Conservation (phyloP, 129 eudicot species). For the Mikania micrantha region DNA sequence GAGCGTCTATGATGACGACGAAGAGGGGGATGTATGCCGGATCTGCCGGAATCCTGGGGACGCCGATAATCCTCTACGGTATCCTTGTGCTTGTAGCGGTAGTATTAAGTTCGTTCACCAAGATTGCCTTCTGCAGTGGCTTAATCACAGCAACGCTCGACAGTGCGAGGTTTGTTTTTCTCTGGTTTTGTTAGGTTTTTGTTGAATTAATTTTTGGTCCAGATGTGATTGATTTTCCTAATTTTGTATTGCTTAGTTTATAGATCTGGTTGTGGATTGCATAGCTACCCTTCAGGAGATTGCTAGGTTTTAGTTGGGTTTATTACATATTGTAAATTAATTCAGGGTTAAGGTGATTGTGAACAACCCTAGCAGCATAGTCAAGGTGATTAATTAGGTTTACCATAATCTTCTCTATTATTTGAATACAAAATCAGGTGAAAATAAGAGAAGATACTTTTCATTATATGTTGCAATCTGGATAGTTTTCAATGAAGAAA, state of each 20-base stretch:
- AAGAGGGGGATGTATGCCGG: slow-evolving; percentile 91
- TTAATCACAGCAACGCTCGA: slow-evolving; percentile 93
- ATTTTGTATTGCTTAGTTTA: slow-evolving; percentile 8
- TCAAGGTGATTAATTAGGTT: too few relatives aligned
- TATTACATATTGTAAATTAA: not conserved
- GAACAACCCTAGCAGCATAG: not conserved
- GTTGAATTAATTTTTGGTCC: not conserved
- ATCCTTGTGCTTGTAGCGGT: slow-evolving; percentile 97
- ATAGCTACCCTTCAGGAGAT: not conserved
- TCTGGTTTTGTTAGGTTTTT: not conserved
- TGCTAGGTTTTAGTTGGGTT: not conserved
- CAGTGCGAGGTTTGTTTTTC: slow-evolving; percentile 70
- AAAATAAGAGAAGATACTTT: too few relatives aligned
- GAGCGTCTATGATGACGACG: slow-evolving; percentile 46
- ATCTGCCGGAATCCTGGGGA: slow-evolving; percentile 90
- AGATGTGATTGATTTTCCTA: not conserved
- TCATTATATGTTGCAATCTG: too few relatives aligned
- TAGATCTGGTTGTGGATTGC: not conserved
- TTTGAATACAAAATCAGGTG: too few relatives aligned
- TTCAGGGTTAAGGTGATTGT: not conserved
- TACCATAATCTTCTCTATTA: not conserved
- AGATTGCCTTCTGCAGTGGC: slow-evolving; percentile 96
- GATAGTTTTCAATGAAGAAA: too few relatives aligned
- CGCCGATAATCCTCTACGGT: slow-evolving; percentile 78
- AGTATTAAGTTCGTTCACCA: slow-evolving; percentile 96